Conservation (phyloP, 2,329 filamentous ascomycete species). For the Venturia pyrina region DNA sequence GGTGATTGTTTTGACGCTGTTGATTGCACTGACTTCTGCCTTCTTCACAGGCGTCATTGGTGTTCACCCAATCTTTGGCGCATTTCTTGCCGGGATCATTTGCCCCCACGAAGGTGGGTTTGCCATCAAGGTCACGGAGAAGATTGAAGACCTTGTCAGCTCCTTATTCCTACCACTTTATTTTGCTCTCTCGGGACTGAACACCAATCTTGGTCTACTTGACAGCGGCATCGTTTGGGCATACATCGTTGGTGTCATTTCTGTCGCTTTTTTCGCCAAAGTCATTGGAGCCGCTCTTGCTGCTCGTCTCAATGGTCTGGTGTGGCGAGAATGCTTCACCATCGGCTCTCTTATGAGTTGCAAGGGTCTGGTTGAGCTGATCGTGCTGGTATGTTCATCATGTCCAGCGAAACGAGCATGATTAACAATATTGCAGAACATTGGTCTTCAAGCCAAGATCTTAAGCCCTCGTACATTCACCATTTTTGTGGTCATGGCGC, state of each 20-base stretch:
- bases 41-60: slow-evolving; percentile 90
- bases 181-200: slow-evolving; percentile 84
- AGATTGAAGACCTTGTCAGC: slow-evolving; percentile 83
- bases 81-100: slow-evolving; percentile 80
- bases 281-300: slow-evolving; percentile 74
- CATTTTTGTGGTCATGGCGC: slow-evolving; percentile 89
- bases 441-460: slow-evolving; percentile 75
- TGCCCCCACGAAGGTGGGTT: slow-evolving; percentile 86
- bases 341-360: slow-evolving; percentile 93
- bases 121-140: slow-evolving; percentile 82
- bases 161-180: slow-evolving; percentile 82
- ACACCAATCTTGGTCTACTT: slow-evolving; percentile 76
- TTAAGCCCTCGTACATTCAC: slow-evolving; percentile 75
- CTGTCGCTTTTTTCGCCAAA: slow-evolving; percentile 75
- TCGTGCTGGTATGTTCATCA: slow-evolving; percentile 61
- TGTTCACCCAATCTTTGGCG: slow-evolving; percentile 89
- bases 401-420: not conserved
- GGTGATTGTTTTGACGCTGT: slow-evolving; percentile 70
- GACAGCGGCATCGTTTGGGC: slow-evolving; percentile 77
- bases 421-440: slow-evolving; percentile 42
- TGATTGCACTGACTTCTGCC: slow-evolving; percentile 67
- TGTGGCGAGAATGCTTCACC: slow-evolving; percentile 83
- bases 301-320: slow-evolving; percentile 62
- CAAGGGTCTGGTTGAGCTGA: slow-evolving; percentile 88
- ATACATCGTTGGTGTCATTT: slow-evolving; percentile 76